phyloP scores from a whole-genome alignment of 257 asterid species.

The Penstemon barbatus region DNA sequence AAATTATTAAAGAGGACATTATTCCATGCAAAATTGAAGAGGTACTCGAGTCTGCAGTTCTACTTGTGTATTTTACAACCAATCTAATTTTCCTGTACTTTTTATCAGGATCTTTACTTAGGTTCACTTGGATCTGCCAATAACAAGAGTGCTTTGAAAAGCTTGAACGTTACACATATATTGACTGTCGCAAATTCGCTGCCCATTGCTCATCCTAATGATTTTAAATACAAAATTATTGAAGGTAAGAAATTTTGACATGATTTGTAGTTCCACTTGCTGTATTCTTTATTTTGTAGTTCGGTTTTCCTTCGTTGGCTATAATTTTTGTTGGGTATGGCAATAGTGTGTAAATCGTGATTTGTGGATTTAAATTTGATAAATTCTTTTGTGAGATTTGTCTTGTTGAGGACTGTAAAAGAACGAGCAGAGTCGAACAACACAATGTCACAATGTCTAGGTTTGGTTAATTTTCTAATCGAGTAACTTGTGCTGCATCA shows the following conservation, averaged over 20 bases:
- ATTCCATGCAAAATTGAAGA: constrained; percentile 77
- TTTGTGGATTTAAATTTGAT: not conserved
- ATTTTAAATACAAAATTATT: constrained; percentile 69
- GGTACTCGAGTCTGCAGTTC: constrained; percentile 42
- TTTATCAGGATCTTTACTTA: constrained; percentile 73
- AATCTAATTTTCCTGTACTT: constrained; percentile 18
- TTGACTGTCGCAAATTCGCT: constrained; percentile 60
- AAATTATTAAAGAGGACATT: constrained; percentile 47
- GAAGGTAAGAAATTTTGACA: constrained; percentile 38
- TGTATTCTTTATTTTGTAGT: not conserved
- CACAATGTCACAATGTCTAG: no score
- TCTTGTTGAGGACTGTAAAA: no score
- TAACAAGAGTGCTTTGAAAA: constrained; percentile 51
- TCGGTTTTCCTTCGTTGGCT: not conserved
- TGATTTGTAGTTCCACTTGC: not conserved
- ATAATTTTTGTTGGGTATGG: not conserved
- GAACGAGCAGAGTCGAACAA: no score
- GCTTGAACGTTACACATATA: constrained; percentile 67
- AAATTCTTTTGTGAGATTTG: no score
- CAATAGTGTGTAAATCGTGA: not conserved
- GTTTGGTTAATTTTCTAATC: constrained; percentile 4
- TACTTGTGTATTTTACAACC: not conserved
- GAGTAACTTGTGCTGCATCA: not conserved
- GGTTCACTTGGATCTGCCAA: constrained; percentile 93
- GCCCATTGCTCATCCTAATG: constrained; percentile 54